These are phyloP conservation scores for Pharus latifolius DNA, from an alignment of 176 grass and related monocot genomes.

Conservation along the genomic window DNA sequence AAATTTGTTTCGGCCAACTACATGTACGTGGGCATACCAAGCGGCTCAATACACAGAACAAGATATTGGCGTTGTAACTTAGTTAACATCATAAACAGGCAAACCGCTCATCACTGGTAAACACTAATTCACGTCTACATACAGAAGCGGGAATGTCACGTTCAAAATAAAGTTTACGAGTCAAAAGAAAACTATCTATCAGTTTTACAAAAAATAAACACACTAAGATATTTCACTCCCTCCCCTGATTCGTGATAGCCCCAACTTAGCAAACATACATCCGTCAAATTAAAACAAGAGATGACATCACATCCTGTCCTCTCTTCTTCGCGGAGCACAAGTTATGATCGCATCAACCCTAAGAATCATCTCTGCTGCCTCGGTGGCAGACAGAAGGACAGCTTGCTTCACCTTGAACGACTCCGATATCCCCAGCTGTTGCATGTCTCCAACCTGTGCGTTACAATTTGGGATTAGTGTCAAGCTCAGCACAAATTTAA, in stretches of 20 bases:
- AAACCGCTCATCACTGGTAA: no score
- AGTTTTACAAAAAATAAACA: no score
- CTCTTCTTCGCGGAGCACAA: conserved; percentile 20
- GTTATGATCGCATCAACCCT: conserved; percentile 43
- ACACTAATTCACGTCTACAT: no score
- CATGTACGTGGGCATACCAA: no score
- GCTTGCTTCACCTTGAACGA: conserved; percentile 49
- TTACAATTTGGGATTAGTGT: background rate
- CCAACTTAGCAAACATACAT: background rate
- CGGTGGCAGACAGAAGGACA: conserved; percentile 23
- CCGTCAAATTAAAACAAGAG: background rate
- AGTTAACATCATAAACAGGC: no score
- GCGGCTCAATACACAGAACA: no score
- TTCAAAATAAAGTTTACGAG: no score
- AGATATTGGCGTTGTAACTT: no score
- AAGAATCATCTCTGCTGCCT: conserved; percentile 37
- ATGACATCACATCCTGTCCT: conserved; percentile 33
- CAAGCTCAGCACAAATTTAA: background rate
- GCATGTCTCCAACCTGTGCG: conserved; percentile 40
- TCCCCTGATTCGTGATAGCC: background rate
- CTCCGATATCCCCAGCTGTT: conserved; percentile 37
- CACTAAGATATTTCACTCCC: no score
- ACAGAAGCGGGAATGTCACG: no score
- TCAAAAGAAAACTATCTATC: no score
- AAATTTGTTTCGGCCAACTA: no score